Evolutionary conservation across 441 rosid genomes (phyloP).

Genomic region (Euphorbia corollata): DNA sequence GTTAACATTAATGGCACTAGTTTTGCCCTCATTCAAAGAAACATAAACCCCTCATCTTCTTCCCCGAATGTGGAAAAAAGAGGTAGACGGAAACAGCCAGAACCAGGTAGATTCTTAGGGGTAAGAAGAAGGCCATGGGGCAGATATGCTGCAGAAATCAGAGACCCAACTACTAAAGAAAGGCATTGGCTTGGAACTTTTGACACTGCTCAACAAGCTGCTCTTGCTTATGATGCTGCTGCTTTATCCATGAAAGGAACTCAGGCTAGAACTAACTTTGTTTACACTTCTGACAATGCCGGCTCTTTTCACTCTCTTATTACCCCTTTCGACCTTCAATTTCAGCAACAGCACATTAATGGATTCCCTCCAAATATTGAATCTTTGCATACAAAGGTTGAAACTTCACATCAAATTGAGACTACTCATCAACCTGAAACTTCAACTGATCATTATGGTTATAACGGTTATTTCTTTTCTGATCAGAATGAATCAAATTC

Average conservation of each 20-base stretch:
- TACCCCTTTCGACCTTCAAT: constrained; percentile 4
- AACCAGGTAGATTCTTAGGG: constrained; percentile 40
- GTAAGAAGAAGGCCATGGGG: constrained; percentile 88
- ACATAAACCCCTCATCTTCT: constrained; percentile 36
- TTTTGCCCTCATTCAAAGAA: constrained; percentile 53
- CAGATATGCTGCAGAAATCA: constrained; percentile 72
- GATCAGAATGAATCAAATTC: constrained; percentile 43
- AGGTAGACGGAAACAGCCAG: constrained; percentile 15
- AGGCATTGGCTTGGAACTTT: constrained; percentile 87
- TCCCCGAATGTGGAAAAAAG: constrained; percentile 43
- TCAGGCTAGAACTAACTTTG: constrained; percentile 68
- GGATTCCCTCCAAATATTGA: constrained; percentile 26
- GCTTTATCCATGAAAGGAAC: constrained; percentile 74
- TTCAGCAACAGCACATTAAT: constrained; percentile 21
- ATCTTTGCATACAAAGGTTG: constrained; percentile 23
- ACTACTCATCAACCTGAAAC: constrained; percentile 23
- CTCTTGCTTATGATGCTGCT: constrained; percentile 75
- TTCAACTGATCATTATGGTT: constrained; percentile 29
- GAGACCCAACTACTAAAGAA: constrained; percentile 77
- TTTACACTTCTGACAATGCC: constrained; percentile 61
- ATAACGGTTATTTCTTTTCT: constrained; percentile 43
- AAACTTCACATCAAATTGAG: constrained; percentile 18
- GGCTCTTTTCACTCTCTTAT: constrained; percentile 9
- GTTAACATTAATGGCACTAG: constrained; percentile 29
- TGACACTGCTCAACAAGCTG: constrained; percentile 76